phyloP scores from a whole-genome alignment of 306 rosid species.

The Hippophae gyantsensis region DNA sequence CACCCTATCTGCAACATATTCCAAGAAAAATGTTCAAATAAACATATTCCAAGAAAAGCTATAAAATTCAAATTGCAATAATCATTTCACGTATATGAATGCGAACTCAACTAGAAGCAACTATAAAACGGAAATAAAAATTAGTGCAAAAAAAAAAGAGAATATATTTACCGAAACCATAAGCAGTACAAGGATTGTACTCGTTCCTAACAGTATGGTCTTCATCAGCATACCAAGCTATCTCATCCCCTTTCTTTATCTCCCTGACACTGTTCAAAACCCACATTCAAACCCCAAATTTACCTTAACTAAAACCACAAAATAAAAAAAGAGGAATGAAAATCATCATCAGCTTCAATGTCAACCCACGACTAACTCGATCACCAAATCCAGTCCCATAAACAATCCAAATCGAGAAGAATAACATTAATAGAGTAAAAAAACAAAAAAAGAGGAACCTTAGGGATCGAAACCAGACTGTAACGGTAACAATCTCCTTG shows the following conservation, averaged over 20 bases:
- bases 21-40: too few species aligned
- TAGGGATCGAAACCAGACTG: constrained; percentile 83
- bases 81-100: neutral
- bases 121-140: too few species aligned
- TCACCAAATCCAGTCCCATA: neutral
- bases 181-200: constrained; percentile 47
- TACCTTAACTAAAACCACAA: neutral
- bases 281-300: constrained; percentile 1
- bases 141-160: neutral
- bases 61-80: neutral
- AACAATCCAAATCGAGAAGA: neutral
- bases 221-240: constrained; percentile 89
- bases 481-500: constrained; percentile 79
- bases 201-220: constrained; percentile 60
- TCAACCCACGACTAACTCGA: neutral
- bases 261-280: constrained; percentile 50
- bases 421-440: neutral
- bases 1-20: constrained; percentile 29
- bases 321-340: neutral
- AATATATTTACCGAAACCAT: constrained; percentile 48
- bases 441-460: constrained; percentile 27
- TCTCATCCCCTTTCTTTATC: constrained; percentile 69
- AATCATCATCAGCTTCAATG: too few species aligned
- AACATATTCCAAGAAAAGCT: too few species aligned
- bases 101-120: neutral